Percentiles rank a stretch among this genome's conserved stretches.
These are phyloP conservation scores for Ramalina peruviana DNA, from an alignment of 495 filamentous ascomycete genomes.

Conservation along the genomic window DNA sequence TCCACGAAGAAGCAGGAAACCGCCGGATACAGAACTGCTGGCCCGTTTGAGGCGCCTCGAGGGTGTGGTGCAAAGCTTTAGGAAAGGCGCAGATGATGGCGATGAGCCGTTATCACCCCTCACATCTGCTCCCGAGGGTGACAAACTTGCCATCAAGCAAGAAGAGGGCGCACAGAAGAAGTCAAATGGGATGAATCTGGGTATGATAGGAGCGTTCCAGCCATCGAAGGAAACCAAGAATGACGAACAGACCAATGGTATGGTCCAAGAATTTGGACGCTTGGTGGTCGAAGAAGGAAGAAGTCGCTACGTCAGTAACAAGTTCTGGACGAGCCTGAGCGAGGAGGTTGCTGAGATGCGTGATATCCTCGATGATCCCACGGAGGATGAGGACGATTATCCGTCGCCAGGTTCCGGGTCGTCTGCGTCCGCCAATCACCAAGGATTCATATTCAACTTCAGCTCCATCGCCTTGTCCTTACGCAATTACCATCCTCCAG, in stretches of 20 bases:
- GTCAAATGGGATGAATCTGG: background rate
- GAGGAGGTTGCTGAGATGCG: conserved; percentile 75
- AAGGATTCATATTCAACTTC: conserved; percentile 57
- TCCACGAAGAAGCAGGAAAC: conserved; percentile 50
- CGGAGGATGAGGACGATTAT: conserved; percentile 50
- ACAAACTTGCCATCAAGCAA: background rate
- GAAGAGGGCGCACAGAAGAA: background rate
- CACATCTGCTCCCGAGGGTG: background rate
- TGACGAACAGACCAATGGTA: conserved; percentile 21
- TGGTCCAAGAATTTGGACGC: conserved; percentile 62
- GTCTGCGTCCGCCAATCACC: conserved; percentile 39
- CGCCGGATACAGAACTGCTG: conserved; percentile 62
- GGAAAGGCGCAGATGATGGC: conserved; percentile 29
- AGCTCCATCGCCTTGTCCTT: conserved; percentile 40
- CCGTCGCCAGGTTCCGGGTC: conserved; percentile 40
- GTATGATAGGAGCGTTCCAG: conserved; percentile 13
- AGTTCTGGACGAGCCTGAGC: conserved; percentile 77
- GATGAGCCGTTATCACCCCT: conserved; percentile 1
- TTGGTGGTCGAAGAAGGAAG: conserved; percentile 71
- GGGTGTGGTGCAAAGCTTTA: conserved; percentile 61
- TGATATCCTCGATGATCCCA: conserved; percentile 51
- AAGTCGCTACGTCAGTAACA: conserved; percentile 73
- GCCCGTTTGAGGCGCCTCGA: conserved; percentile 67
- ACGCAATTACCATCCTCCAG: conserved; percentile 37
- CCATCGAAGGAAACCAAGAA: conserved; percentile 14